Evolutionary conservation across 2,329 filamentous ascomycete species (phyloP).

Genomic region (Knoxdaviesia proteae): DNA sequence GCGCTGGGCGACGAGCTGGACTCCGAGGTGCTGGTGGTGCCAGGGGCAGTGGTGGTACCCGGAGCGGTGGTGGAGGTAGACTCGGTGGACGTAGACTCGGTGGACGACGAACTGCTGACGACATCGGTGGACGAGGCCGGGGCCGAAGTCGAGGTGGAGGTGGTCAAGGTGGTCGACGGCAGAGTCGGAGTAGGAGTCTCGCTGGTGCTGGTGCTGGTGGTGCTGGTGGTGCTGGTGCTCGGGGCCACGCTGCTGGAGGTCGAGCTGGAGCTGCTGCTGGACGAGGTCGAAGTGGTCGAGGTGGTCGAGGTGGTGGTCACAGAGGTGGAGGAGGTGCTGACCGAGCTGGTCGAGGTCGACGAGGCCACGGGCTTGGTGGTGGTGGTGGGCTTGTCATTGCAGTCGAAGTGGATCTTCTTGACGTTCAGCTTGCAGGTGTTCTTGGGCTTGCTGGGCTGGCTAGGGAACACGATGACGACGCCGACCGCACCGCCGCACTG

Average conservation of each 20-base stretch:
- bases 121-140: background rate
- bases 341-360: constrained; percentile 5
- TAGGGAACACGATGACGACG: constrained; percentile 49
- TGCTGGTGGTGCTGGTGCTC: constrained; percentile 8
- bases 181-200: constrained; percentile 3
- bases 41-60: constrained; percentile 5
- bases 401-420: constrained; percentile 58
- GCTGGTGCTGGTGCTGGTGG: constrained; percentile 8
- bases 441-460: constrained; percentile 34
- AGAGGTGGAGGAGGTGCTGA: constrained; percentile 5
- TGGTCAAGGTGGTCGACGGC: constrained; percentile 3
- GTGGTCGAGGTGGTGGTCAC: constrained; percentile 9
- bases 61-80: constrained; percentile 4
- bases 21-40: constrained; percentile 3
- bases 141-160: constrained; percentile 3
- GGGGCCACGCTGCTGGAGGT: constrained; percentile 3
- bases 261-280: constrained; percentile 1
- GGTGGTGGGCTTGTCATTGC: constrained; percentile 17
- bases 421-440: constrained; percentile 50
- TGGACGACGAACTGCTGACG: background rate
- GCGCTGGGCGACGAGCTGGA: constrained; percentile 6
- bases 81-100: constrained; percentile 4
- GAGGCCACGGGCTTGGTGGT: constrained; percentile 6
- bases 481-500: constrained; percentile 84
- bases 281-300: constrained; percentile 4